These are phyloP conservation scores for Psilocybe sp. DNA, from an alignment of 768 basidiomycete genomes.

Conservation along the genomic window DNA sequence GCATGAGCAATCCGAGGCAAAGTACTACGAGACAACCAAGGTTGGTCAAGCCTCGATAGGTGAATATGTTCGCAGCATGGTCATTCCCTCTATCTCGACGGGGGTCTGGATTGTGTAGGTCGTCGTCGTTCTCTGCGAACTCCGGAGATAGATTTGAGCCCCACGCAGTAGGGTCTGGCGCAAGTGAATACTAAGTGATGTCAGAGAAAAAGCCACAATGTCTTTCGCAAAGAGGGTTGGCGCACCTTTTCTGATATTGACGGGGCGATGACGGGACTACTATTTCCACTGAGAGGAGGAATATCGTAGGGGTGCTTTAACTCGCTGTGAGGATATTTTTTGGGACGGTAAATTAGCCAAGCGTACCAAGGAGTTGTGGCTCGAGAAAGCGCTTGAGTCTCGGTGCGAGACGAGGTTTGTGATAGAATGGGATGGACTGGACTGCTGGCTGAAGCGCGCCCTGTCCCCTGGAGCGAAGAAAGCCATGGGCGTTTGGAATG, in stretches of 20 bases:
- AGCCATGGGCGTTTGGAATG: slow-evolving; percentile 25
- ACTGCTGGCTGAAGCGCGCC: slow-evolving; percentile 37
- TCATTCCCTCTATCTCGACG: slow-evolving; percentile 57
- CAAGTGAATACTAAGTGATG: slow-evolving; percentile 59
- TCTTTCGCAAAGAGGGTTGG: background rate
- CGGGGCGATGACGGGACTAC: slow-evolving; percentile 8
- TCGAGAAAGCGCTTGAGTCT: slow-evolving; percentile 20
- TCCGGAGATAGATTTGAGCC: slow-evolving; percentile 61
- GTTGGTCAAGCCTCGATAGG: slow-evolving; percentile 68
- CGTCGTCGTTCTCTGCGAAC: slow-evolving; percentile 61
- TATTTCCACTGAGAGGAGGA: slow-evolving; percentile 3
- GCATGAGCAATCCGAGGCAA: slow-evolving; percentile 46
- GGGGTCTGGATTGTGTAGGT: slow-evolving; percentile 73
- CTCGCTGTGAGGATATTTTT: background rate
- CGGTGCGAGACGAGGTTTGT: slow-evolving; percentile 40
- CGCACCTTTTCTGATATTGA: slow-evolving; percentile 62
- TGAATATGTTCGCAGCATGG: slow-evolving; percentile 46
- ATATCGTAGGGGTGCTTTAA: slow-evolving; percentile 12
- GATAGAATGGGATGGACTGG: slow-evolving; percentile 45
- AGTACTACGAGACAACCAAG: slow-evolving; percentile 64
- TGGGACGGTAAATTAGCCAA: background rate
- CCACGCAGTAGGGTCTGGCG: slow-evolving; percentile 72
- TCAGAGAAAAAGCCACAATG: background rate
- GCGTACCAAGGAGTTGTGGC: slow-evolving; percentile 41
- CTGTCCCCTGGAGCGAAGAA: slow-evolving; percentile 35